phyloP scores from a whole-genome alignment of 768 basidiomycete species.

The Amanita phalloides region DNA sequence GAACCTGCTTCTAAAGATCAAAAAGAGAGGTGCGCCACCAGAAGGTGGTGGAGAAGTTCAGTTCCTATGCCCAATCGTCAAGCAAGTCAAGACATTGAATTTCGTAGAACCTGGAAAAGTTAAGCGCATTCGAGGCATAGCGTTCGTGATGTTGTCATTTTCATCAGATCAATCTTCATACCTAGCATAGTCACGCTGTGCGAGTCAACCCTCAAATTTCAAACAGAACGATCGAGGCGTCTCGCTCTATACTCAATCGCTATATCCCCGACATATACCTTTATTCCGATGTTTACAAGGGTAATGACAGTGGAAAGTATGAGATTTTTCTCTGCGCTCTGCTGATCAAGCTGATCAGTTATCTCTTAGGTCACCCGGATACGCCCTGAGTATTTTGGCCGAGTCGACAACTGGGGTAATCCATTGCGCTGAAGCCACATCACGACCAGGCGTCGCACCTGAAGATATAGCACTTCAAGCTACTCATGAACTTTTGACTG shows the following conservation, averaged over 20 bases:
- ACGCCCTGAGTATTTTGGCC: conserved; percentile 81
- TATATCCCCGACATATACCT: conserved; percentile 98
- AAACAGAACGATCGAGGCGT: conserved; percentile 93
- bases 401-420: conserved; percentile 88
- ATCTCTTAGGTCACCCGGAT: conserved; percentile 78
- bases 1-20: conserved; percentile 47
- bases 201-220: conserved; percentile 97
- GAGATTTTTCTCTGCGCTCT: conserved; percentile 18
- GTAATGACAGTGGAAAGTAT: conserved; percentile 93
- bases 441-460: conserved; percentile 73
- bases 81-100: conserved; percentile 85
- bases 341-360: not conserved
- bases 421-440: conserved; percentile 80
- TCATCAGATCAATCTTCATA: conserved; percentile 3
- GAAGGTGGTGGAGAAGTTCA: conserved; percentile 89
- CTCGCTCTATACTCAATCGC: conserved; percentile 86
- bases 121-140: conserved; percentile 89
- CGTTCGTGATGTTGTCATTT: conserved; percentile 43
- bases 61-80: conserved; percentile 87
- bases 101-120: conserved; percentile 89
- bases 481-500: conserved; percentile 65
- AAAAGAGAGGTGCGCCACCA: conserved; percentile 87
- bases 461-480: conserved; percentile 88
- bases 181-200: conserved; percentile 68
- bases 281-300: conserved; percentile 97